Evolutionary conservation across 2,329 filamentous ascomycete species (phyloP).

Genomic region (Pseudogymnoascus sp.): DNA sequence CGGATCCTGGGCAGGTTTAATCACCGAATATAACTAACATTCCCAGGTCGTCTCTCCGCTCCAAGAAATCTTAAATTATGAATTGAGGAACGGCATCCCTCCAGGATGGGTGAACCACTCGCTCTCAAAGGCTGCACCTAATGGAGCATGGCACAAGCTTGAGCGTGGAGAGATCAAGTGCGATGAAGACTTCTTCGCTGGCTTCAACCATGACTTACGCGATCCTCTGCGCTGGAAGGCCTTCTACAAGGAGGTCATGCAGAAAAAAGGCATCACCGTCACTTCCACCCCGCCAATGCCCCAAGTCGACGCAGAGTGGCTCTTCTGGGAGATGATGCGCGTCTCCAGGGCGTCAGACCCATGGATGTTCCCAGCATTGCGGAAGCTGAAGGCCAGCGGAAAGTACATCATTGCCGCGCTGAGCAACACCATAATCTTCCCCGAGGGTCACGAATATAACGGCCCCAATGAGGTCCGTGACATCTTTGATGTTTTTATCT

Average conservation of each 20-base stretch:
- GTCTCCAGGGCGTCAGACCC: conserved; percentile 64
- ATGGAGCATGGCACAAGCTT: conserved; percentile 80
- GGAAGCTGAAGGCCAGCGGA: conserved; percentile 55
- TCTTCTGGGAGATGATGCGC: conserved; percentile 92
- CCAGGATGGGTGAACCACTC: conserved; percentile 86
- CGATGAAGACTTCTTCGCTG: conserved; percentile 64
- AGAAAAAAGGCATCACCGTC: conserved; percentile 34
- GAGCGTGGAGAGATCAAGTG: conserved; percentile 77
- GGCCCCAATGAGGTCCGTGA: conserved; percentile 50
- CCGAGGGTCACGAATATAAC: conserved; percentile 58
- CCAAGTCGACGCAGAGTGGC: conserved; percentile 62
- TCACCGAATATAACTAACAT: not conserved
- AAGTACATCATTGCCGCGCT: conserved; percentile 70
- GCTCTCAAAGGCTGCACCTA: conserved; percentile 68
- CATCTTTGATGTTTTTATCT: conserved; percentile 81
- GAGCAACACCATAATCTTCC: conserved; percentile 86
- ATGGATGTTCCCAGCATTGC: conserved; percentile 78
- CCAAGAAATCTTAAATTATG: conserved; percentile 87
- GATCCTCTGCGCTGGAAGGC: conserved; percentile 58
- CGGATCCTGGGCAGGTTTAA: not conserved
- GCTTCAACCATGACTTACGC: conserved; percentile 68
- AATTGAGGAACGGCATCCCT: conserved; percentile 66
- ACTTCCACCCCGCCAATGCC: conserved; percentile 54
- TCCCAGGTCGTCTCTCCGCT: conserved; percentile 74
- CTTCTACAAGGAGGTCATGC: conserved; percentile 45